Evolutionary conservation across 352 stramenopile species (phyloP).

Genomic region (Phytophthora megakarya): DNA sequence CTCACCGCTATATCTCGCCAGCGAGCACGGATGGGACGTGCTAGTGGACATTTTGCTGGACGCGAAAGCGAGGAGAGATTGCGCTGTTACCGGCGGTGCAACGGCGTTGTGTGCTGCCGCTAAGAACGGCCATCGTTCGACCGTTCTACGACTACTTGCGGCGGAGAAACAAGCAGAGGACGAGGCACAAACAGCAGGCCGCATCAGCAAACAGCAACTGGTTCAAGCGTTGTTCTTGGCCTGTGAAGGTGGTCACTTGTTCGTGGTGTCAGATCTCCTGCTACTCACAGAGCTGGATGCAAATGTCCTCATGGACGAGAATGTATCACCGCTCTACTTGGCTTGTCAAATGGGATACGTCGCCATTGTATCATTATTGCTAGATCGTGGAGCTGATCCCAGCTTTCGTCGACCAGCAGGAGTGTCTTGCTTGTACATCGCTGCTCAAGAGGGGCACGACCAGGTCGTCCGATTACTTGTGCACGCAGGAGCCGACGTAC

Average conservation of each 20-base stretch:
- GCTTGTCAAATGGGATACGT: constrained; percentile 85
- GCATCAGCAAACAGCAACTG: constrained; percentile 31
- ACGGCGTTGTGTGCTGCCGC: constrained; percentile 76
- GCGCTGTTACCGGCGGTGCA: constrained; percentile 50
- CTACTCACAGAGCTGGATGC: constrained; percentile 55
- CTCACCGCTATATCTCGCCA: constrained; percentile 80
- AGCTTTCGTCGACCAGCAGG: constrained; percentile 66
- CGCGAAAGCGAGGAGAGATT: constrained; percentile 46
- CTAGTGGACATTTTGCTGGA: constrained; percentile 67
- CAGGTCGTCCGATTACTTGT: constrained; percentile 64
- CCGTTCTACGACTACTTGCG: constrained; percentile 58
- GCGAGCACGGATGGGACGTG: constrained; percentile 75
- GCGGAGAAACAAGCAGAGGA: constrained; percentile 33
- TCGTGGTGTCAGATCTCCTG: constrained; percentile 72
- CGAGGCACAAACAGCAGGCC: constrained; percentile 3
- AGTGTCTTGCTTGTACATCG: constrained; percentile 82
- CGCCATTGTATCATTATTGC: constrained; percentile 59
- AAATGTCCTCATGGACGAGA: constrained; percentile 81
- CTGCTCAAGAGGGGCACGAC: constrained; percentile 77
- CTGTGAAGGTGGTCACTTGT: constrained; percentile 71
- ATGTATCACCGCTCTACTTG: constrained; percentile 81
- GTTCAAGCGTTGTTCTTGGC: constrained; percentile 80
- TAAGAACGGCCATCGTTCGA: constrained; percentile 73
- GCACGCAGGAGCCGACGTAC: constrained; percentile 49
- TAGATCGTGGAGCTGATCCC: constrained; percentile 60